Evolutionary conservation across 1,284 basidiomycete species (phyloP).

Genomic region (Puccinia triticina): DNA sequence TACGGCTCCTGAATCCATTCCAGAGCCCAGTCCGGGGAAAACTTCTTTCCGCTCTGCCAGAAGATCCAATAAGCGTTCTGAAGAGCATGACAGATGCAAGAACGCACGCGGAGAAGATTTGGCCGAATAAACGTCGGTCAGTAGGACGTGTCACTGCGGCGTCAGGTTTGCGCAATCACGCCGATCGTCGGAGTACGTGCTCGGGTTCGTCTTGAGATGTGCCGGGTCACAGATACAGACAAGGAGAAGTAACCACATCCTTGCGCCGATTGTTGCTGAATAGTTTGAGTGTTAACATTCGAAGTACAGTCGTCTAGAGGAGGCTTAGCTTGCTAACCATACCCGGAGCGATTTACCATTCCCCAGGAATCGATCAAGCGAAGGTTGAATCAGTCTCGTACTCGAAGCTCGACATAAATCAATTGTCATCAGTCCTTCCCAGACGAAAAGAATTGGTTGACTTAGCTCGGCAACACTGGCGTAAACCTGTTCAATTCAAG

Average conservation of each 20-base stretch:
- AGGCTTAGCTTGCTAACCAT: conserved; percentile 18
- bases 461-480: background rate
- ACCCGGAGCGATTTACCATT: conserved; percentile 48
- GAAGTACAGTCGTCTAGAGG: background rate
- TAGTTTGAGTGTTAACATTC: background rate
- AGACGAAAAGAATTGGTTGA: background rate
- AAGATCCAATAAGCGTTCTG: background rate
- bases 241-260: conserved; percentile 39
- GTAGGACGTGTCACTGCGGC: conserved; percentile 18
- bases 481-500: too few species aligned
- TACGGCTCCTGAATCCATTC: conserved; percentile 35
- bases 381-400: conserved; percentile 21
- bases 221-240: conserved; percentile 24
- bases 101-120: conserved; percentile 5
- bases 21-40: conserved; percentile 1
- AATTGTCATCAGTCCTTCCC: too few species aligned
- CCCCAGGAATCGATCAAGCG: conserved; percentile 29
- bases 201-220: conserved; percentile 31
- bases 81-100: conserved; percentile 36
- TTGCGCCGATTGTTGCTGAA: conserved; percentile 43
- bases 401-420: conserved; percentile 40
- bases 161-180: conserved; percentile 40
- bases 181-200: conserved; percentile 30
- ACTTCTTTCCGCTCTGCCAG: background rate
- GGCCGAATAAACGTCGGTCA: conserved; percentile 10